Conservation (phyloP, 495 filamentous ascomycete genomes). For the Trichocladium uniseriatum region DNA sequence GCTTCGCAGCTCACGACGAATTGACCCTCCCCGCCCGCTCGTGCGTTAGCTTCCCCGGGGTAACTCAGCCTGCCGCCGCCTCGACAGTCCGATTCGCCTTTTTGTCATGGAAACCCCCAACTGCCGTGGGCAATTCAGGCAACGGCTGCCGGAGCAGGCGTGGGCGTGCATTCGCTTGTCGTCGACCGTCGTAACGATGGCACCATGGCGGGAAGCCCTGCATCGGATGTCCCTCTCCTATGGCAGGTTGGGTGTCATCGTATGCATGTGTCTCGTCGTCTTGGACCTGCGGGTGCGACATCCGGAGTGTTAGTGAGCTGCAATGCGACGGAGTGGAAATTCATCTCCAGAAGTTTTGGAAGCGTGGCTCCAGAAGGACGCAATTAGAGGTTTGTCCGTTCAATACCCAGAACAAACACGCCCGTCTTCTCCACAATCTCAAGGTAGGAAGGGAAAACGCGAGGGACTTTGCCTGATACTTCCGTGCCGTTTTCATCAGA, state of each 20-base stretch:
- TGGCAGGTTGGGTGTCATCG: conserved; percentile 14
- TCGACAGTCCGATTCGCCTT: not conserved
- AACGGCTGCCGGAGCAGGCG: conserved; percentile 7
- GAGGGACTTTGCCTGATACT: not conserved
- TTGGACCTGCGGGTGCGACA: conserved; percentile 19
- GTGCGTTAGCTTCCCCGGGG: not conserved
- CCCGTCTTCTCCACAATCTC: too few relatives aligned
- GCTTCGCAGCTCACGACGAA: not conserved
- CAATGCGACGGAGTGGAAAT: conserved; percentile 12
- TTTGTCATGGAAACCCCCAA: conserved; percentile 23
- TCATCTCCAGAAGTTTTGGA: too few relatives aligned
- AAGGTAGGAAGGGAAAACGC: not conserved
- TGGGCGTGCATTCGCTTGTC: conserved; percentile 20
- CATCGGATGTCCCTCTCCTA: conserved; percentile 7
- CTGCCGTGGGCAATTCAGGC: conserved; percentile 11
- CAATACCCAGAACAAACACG: not conserved
- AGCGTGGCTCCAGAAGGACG: not conserved
- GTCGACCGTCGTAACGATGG: conserved; percentile 12
- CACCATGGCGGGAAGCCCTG: conserved; percentile 16
- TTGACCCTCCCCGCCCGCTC: not conserved
- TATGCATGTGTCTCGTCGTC: conserved; percentile 6
- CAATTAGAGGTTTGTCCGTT: not conserved
- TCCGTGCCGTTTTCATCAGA: not conserved
- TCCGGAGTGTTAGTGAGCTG: conserved; percentile 18
- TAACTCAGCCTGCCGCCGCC: not conserved